Conservation (phyloP, 1,284 basidiomycete genomes). For the Mycena sp. region DNA sequence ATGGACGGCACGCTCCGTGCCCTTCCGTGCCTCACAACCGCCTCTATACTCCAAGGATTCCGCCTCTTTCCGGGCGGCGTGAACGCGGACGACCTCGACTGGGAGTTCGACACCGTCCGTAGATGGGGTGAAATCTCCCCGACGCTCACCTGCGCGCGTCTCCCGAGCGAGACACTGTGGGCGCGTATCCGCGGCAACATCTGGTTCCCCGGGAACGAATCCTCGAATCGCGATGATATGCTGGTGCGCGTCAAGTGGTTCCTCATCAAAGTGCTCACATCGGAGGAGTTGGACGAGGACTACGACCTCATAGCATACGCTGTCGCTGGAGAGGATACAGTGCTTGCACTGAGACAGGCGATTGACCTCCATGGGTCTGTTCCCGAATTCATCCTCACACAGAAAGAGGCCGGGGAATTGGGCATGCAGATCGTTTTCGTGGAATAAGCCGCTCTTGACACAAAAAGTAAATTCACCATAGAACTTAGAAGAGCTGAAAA, state of each 20-base stretch:
- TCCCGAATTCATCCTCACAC: no score
- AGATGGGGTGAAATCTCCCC: background rate
- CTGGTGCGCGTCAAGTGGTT: conserved; percentile 7
- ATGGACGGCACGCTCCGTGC: background rate
- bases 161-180: conserved; percentile 6
- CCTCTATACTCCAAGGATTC: background rate
- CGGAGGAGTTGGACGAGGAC: background rate
- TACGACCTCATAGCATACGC: background rate
- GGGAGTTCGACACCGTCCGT: background rate
- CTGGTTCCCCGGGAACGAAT: conserved; percentile 1
- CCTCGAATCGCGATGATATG: background rate
- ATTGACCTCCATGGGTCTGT: background rate
- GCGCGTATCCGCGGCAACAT: background rate
- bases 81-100: background rate
- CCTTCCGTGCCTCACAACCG: background rate
- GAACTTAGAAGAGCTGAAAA: no score
- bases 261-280: background rate
- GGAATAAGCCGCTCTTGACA: no score
- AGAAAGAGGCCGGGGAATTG: no score
- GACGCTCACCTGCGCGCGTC: background rate
- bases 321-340: background rate
- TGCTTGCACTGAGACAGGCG: background rate
- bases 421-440: no score
- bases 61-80: background rate
- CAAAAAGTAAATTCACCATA: no score